A percentile compares a stretch with the other conserved stretches of the same genome.
Conservation (phyloP, 2,329 filamentous ascomycete species). For the Leptographium procerum region DNA sequence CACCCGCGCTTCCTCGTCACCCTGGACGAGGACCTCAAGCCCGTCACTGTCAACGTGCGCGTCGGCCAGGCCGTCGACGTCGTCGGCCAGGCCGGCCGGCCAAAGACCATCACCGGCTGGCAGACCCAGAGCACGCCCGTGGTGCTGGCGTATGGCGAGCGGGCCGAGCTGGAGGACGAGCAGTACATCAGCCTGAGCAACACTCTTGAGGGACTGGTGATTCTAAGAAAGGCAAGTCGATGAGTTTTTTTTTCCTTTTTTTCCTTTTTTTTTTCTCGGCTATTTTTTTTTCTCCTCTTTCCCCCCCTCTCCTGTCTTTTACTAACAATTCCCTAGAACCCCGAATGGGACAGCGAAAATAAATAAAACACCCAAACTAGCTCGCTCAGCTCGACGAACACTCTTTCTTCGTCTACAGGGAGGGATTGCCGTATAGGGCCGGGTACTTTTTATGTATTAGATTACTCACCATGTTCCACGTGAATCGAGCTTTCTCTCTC, state of each 20-base stretch:
- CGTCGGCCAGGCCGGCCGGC: slow-evolving; percentile 89
- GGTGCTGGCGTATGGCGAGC: slow-evolving; percentile 83
- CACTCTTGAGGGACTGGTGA: slow-evolving; percentile 88
- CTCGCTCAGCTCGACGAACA: no score
- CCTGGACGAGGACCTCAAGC: slow-evolving; percentile 86
- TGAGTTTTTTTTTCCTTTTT: not conserved
- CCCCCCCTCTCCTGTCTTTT: not conserved
- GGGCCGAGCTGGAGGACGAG: slow-evolving; percentile 94
- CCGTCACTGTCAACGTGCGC: slow-evolving; percentile 87
- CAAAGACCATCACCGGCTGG: slow-evolving; percentile 99
- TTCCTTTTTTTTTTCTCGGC: slow-evolving; percentile 14
- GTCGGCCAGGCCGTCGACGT: slow-evolving; percentile 98
- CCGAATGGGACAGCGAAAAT: slow-evolving; percentile 41
- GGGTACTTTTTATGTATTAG: no score
- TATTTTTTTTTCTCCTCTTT: not conserved
- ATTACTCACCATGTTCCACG: no score
- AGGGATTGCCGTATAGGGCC: no score
- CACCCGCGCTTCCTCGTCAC: slow-evolving; percentile 94
- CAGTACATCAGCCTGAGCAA: slow-evolving; percentile 88
- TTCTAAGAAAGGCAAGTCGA: slow-evolving; percentile 72
- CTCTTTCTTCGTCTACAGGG: no score
- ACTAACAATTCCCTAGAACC: slow-evolving; percentile 31
- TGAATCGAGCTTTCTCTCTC: no score
- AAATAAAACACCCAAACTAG: slow-evolving; percentile 20
- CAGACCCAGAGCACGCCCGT: slow-evolving; percentile 99